phyloP scores from a whole-genome alignment of 2,329 filamentous ascomycete genomes.

The Parafenestella ontariensis region DNA sequence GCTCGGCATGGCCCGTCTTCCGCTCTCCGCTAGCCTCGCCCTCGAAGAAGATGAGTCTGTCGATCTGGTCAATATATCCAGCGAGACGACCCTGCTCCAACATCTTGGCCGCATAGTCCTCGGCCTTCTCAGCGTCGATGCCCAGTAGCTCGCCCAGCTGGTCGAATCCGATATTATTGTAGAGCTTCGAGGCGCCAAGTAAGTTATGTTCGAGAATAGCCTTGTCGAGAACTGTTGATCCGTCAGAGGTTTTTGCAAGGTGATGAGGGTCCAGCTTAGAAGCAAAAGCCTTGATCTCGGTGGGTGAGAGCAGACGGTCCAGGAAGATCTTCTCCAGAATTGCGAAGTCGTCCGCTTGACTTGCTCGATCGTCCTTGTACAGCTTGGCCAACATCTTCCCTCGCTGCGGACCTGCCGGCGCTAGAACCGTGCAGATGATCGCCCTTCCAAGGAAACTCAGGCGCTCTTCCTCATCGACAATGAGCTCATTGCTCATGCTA shows the following conservation, averaged over 20 bases:
- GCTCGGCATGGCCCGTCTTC: constrained; percentile 68
- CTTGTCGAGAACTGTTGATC: constrained; percentile 89
- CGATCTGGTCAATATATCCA: constrained; percentile 93
- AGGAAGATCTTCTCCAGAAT: constrained; percentile 99
- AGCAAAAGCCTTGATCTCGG: constrained; percentile 88
- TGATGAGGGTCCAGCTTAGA: constrained; percentile 84
- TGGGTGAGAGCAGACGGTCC: constrained; percentile 78
- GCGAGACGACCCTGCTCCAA: constrained; percentile 90
- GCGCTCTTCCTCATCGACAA: constrained; percentile 86
- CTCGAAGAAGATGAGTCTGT: constrained; percentile 86
- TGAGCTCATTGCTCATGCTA: constrained; percentile 77
- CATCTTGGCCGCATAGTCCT: constrained; percentile 92
- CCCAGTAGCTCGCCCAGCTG: constrained; percentile 79
- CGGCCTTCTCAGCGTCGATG: constrained; percentile 79
- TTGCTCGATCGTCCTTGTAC: constrained; percentile 90
- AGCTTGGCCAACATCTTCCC: constrained; percentile 80
- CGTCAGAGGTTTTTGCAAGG: constrained; percentile 86
- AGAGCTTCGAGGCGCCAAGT: constrained; percentile 73
- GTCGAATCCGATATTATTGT: constrained; percentile 63
- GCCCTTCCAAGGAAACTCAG: constrained; percentile 84
- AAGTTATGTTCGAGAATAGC: constrained; percentile 97
- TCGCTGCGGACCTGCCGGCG: constrained; percentile 85
- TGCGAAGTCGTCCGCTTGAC: constrained; percentile 76
- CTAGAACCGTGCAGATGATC: constrained; percentile 90
- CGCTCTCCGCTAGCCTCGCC: constrained; percentile 74